phyloP scores from a whole-genome alignment of 1,284 basidiomycete genomes.

The Ceratobasidium sp. region DNA sequence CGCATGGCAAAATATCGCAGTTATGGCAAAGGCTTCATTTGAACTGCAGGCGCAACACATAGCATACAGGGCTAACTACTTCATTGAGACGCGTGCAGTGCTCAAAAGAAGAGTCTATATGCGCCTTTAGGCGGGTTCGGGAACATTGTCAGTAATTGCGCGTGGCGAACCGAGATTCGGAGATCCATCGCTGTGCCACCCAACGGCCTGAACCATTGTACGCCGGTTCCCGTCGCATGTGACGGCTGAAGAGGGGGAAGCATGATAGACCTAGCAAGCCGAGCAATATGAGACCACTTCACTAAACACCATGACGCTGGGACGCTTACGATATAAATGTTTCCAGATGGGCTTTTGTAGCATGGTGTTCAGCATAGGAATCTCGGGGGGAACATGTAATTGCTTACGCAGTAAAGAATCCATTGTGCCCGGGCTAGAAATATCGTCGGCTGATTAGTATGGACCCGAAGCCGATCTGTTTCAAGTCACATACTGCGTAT shows the following conservation, averaged over 20 bases:
- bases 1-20: too few species aligned
- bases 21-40: too few species aligned
- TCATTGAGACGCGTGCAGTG: too few species aligned
- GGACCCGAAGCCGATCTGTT: too few species aligned
- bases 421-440: constrained; percentile 20
- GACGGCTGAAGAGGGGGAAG: constrained; percentile 33
- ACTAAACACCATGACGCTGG: neutral
- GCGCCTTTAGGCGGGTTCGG: too few species aligned
- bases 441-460: too few species aligned
- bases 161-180: constrained; percentile 39
- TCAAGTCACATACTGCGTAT: neutral
- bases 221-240: constrained; percentile 41
- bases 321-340: constrained; percentile 56
- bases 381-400: too few species aligned
- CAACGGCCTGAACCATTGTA: constrained; percentile 36
- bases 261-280: constrained; percentile 39
- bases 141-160: too few species aligned
- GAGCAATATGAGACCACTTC: too few species aligned
- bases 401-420: constrained; percentile 54
- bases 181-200: constrained; percentile 32
- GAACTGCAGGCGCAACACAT: too few species aligned
- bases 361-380: neutral
- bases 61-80: too few species aligned
- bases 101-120: too few species aligned
- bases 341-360: constrained; percentile 53